Base-by-base conservation (phyloP, 495 filamentous ascomycete species). In the Daldinia bambusicola region DNA sequence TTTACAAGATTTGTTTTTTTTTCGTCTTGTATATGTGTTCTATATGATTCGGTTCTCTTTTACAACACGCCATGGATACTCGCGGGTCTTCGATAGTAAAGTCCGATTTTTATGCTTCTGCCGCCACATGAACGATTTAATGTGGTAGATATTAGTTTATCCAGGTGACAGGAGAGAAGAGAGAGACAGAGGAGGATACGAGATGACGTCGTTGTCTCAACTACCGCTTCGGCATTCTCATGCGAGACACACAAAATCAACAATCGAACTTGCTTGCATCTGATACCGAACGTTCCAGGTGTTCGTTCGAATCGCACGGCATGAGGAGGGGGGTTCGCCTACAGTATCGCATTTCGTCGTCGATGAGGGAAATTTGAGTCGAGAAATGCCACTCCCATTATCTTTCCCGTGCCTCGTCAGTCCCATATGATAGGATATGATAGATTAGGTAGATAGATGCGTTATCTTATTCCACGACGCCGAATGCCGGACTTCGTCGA, bases 61-160 rank as follows among this genome's bases (percentile, higher is more conserved):
- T 13, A 32, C 60, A 67, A 32, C 60, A 67, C 18, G 38, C 31
- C 63, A 43, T 1, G 64, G 70, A 56, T 58, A 61, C 61, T 7
- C 20, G 45, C 70, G 60, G 50, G 31, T 34, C 22, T 16, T 63
- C 16, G 9, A 48, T 9, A 48, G 1, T 36, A 71, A 63, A 63
- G 58, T 8, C 63, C 58, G 63, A 66, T 53, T 61, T 38, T 43
- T 64, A 31, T 26, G 12, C 43, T 41, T 55, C 32, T 55, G 61
- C 61, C 56, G 61, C 61, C 56, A 52, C 55, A 31, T 26, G 61
- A 48, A 56, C 16, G 64, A 64, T 68, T 68, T 45, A 61, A 64
- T 14, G 20, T 55, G 37, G 20, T 55, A 41, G 32, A 68, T 63
- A 26, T 26, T 26, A 26, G 26, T 1, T 1, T 56, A 36, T 34